phyloP scores from a whole-genome alignment of 805 yeast species.

The Lipomyces sp. region DNA sequence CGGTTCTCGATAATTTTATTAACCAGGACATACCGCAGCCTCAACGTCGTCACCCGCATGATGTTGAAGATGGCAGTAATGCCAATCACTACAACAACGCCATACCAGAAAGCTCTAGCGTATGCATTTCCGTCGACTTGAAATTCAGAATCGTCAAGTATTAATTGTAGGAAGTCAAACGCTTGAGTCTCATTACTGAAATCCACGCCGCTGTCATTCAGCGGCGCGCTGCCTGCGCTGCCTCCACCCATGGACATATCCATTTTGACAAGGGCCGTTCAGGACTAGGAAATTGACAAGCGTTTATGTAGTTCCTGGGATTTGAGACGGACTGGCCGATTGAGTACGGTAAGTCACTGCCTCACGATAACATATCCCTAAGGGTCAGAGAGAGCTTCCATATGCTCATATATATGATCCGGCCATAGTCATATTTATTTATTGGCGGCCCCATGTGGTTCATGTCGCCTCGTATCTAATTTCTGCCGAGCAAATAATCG shows the following conservation, averaged over 20 bases:
- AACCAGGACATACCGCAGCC: conserved; percentile 5
- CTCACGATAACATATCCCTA: no score
- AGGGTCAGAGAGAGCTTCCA: no score
- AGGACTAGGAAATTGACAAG: no score
- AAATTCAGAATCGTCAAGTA: conserved; percentile 9
- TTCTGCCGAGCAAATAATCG: no score
- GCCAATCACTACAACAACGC: conserved; percentile 12
- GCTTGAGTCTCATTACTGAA: not conserved
- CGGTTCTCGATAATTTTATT: not conserved
- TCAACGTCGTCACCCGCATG: conserved; percentile 1
- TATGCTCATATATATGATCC: no score
- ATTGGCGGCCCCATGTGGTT: no score
- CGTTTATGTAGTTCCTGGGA: no score
- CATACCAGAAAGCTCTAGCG: conserved; percentile 18
- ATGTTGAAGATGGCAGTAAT: conserved; percentile 12
- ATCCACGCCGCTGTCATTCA: conserved; percentile 6
- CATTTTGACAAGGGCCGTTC: no score
- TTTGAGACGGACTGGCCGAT: not conserved
- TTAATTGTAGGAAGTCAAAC: conserved; percentile 1
- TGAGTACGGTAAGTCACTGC: no score
- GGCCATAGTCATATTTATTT: no score
- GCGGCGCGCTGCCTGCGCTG: not conserved
- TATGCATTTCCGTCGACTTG: conserved; percentile 8
- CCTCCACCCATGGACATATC: no score
- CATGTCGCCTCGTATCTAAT: no score